These are phyloP conservation scores for Citrus unshiu DNA, from an alignment of 345 rosid genomes.

Conservation along the genomic window DNA sequence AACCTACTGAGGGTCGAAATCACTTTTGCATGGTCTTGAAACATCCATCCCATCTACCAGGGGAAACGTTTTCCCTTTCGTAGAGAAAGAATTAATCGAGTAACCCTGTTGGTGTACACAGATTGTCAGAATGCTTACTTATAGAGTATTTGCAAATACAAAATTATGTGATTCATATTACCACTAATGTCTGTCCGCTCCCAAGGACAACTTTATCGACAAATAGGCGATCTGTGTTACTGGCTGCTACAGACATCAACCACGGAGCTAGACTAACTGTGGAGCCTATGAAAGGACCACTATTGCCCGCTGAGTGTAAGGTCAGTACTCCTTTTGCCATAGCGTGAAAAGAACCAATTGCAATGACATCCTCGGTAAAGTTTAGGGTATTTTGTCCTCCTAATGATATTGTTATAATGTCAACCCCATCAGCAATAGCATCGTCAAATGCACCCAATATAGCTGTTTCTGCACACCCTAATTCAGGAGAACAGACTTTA, in stretches of 20 bases:
- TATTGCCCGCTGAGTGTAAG: conserved; percentile 37
- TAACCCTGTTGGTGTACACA: conserved; percentile 23
- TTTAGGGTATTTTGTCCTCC: neutral
- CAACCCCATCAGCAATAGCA: conserved; percentile 64
- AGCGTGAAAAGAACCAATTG: conserved; percentile 52
- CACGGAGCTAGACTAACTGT: conserved; percentile 32
- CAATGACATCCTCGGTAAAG: conserved; percentile 6
- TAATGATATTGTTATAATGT: conserved; percentile 32
- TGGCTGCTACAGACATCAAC: conserved; percentile 45
- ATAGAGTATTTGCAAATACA: neutral
- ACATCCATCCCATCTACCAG: conserved; percentile 25
- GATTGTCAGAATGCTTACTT: neutral
- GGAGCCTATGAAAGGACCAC: neutral
- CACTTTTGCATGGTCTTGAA: neutral
- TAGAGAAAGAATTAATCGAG: conserved; percentile 28
- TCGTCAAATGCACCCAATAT: conserved; percentile 52
- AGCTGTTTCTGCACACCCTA: neutral
- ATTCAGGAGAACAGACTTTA: conserved; percentile 12
- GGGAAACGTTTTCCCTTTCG: conserved; percentile 23
- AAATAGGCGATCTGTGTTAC: conserved; percentile 39
- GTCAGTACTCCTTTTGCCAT: conserved; percentile 46
- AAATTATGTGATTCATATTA: conserved; percentile 15
- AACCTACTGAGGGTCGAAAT: conserved; percentile 15
- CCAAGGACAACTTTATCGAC: conserved; percentile 33
- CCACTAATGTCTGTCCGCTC: conserved; percentile 26